Evolutionary conservation across 352 stramenopile genomes (phyloP), one percentile per base, ranked within the genome.

Genomic region (Phytophthora syringae): DNA sequence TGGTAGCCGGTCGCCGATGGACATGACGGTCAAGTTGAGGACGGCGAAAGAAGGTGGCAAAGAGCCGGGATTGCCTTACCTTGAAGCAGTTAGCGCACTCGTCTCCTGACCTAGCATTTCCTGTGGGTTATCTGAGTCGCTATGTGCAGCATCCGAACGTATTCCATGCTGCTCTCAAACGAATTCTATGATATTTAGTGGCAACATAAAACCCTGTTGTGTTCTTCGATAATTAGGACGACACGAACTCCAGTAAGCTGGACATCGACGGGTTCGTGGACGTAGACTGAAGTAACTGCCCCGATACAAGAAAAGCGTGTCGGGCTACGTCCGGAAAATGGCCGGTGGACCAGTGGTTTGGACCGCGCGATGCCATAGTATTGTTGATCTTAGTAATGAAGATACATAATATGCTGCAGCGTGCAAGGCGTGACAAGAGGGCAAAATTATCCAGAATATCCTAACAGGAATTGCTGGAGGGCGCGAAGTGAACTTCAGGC

Each of bases 71-170:
- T 21, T 55, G 16, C 32, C n/a, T 34, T 45, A 55, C 6, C 7
- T 7, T 18, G 60, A 40, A 12, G 55, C 48, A 2, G 28, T 64
- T 6, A 54, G 60, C 13, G 58, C 53, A 53, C 30, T 63, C 12
- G 60, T 75, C 60, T 71, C 48, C 50, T 2, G 67, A 70, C 15
- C 21, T 70, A 1, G 67, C 67, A 3, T 75, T 58, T 44, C 42
- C 34, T 11, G 13, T 75, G 2, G 60, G 49, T 10, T 52, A 45
- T 15, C 18, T 70, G 18, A 75, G 67, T 24, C 32, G 7, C 12
- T 39, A n/a, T 39, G 32, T 39, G 12, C 32, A 39, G 18, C 1
- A 34, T 16, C 52, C 25, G 21, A 50, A 27, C 1, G 18, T 34
- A 28, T 39, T 22, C 56, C 55, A 18, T 39, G 32, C 53, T 51